Evolutionary conservation across 2,329 filamentous ascomycete genomes (phyloP).

Genomic region (Ilyonectria destructans): DNA sequence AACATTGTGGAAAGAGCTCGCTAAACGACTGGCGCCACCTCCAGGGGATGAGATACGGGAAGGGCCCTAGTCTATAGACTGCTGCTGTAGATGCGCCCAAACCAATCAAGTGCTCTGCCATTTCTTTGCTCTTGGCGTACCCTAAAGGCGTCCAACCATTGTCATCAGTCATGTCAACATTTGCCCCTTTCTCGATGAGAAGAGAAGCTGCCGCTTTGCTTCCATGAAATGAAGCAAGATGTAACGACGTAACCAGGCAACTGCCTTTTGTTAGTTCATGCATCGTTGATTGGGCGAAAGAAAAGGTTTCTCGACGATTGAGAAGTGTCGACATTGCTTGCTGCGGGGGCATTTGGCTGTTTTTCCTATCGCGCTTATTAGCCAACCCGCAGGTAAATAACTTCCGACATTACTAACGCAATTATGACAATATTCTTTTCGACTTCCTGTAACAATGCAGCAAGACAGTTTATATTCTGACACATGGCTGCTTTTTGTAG

Average conservation of each 20-base stretch:
- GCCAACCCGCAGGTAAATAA: background rate
- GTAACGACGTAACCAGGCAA: background rate
- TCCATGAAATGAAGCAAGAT: background rate
- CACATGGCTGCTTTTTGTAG: background rate
- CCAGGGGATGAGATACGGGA: background rate
- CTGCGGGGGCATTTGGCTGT: background rate
- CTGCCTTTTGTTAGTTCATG: background rate
- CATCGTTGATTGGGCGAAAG: background rate
- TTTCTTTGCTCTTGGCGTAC: background rate
- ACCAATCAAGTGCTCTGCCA: background rate
- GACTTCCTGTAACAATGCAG: background rate
- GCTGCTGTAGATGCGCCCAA: background rate
- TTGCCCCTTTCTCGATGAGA: conserved; percentile 12
- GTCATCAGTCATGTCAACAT: background rate
- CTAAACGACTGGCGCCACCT: background rate
- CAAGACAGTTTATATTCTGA: background rate
- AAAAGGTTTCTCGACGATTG: background rate
- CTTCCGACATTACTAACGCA: background rate
- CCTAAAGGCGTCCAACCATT: conserved; percentile 1
- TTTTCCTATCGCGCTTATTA: background rate
- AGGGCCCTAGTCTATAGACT: background rate
- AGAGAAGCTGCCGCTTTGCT: background rate
- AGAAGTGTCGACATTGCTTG: background rate
- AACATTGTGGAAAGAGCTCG: background rate
- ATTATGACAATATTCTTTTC: background rate